Base-by-base conservation (phyloP, 2,329 filamentous ascomycete genomes). In the Pseudogymnoascus sp. region DNA sequence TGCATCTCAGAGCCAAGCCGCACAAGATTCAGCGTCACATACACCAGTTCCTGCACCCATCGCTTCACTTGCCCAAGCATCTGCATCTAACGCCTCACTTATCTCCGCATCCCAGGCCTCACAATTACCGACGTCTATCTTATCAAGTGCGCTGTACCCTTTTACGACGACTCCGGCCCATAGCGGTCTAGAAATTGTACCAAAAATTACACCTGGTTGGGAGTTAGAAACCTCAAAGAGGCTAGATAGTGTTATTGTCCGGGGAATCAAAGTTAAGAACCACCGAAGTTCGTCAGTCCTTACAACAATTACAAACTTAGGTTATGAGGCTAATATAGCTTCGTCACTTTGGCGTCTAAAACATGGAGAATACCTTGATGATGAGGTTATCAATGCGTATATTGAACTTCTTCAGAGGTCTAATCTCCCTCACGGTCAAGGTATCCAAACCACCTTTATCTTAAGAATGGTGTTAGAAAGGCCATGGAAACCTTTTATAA, bases 311-410 rank as follows among this genome's bases (percentile, higher is more conserved):
- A 25, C 11, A 3, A 45, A 63, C 11, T 45, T 66, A 59, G 52
- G 61, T 35, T 66, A 66, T 58, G 4, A 35, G 38, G 63, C 49
- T 52, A 33, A 63, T 8, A 31, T 37, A 62, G 59, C 52, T 61
- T 59, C 64, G 18, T 65, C 52, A 23, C 63, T 66, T 38, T 64
- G 49, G 63, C 61, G 63, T 33, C 49, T 66, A 14, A 65, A 66
- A 49, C 37, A 21, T 16, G 45, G 63, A 60, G 59, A 63, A 55
- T 62, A 23, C 4, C 60, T 66, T 58, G 62, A 66, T 58, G 55
- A 63, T 49, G 62, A 65, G 58, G 31, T 66, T 63, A 63, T 66
- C 31, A 65, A 66, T 63, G 59, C 58, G 40, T 66, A 66, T 49
- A 38, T 66, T 60, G 60, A 66, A 37, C 65, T 65, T 43, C 55